Conservation (phyloP, 2,329 filamentous ascomycete species). For the Aspergillus transmontanensis region DNA sequence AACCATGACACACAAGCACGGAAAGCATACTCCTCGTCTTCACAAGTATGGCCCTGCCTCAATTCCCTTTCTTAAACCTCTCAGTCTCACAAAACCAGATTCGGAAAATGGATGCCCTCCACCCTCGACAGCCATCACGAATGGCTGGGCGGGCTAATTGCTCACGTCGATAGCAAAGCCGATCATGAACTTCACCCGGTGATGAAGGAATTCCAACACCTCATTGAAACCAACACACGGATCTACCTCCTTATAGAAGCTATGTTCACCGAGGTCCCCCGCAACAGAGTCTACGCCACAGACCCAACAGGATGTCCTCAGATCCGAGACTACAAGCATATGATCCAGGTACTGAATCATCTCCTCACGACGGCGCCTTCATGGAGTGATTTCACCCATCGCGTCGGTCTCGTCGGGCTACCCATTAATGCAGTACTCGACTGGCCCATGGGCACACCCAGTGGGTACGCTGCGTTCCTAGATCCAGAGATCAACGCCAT, state of each 20-base stretch:
- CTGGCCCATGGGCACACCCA: constrained; percentile 61
- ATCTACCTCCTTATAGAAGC: constrained; percentile 67
- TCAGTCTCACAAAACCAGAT: constrained; percentile 34
- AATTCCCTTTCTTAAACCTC: not conserved
- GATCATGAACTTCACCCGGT: constrained; percentile 59
- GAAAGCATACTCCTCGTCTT: not conserved
- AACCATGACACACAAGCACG: constrained; percentile 1
- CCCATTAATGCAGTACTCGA: constrained; percentile 62
- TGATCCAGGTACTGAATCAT: constrained; percentile 68
- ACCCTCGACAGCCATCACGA: constrained; percentile 64
- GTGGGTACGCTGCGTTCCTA: constrained; percentile 58
- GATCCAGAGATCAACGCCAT: constrained; percentile 55
- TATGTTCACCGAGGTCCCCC: constrained; percentile 71
- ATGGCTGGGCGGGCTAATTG: constrained; percentile 62
- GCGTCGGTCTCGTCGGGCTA: constrained; percentile 53
- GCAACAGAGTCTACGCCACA: constrained; percentile 59
- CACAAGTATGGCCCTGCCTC: not conserved
- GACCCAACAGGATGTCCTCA: constrained; percentile 66
- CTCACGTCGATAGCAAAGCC: constrained; percentile 55
- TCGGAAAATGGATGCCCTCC: constrained; percentile 64
- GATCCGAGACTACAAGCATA: constrained; percentile 67
- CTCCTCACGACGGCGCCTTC: constrained; percentile 33
- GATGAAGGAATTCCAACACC: constrained; percentile 63
- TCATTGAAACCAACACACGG: constrained; percentile 66
- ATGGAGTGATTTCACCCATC: constrained; percentile 34